phyloP scores from a whole-genome alignment of 2,329 filamentous ascomycete genomes.

The Cryphonectria parasitica region DNA sequence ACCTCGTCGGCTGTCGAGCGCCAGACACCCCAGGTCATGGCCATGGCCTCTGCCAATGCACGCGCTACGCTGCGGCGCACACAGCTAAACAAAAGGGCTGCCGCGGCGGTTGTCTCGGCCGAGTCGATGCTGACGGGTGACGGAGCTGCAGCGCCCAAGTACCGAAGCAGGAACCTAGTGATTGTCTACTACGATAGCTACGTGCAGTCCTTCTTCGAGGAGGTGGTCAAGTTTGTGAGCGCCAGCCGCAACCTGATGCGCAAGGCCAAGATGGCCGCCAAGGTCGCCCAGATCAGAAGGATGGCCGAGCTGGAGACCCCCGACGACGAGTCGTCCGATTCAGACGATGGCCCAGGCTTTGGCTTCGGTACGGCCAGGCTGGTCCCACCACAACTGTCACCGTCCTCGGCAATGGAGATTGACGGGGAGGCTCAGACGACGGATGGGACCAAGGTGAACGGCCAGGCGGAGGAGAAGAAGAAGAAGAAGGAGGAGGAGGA shows the following conservation, averaged over 20 bases:
- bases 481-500: conserved; percentile 25
- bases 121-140: conserved; percentile 57
- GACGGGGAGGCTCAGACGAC: neutral
- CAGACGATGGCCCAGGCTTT: conserved; percentile 22
- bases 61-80: conserved; percentile 54
- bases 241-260: conserved; percentile 81
- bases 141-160: conserved; percentile 51
- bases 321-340: conserved; percentile 50
- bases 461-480: conserved; percentile 23
- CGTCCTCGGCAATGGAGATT: conserved; percentile 1
- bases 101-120: conserved; percentile 30
- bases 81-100: conserved; percentile 41
- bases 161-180: conserved; percentile 74
- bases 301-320: conserved; percentile 63
- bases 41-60: conserved; percentile 50
- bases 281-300: conserved; percentile 67
- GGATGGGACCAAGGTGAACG: conserved; percentile 4
- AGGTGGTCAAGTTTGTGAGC: conserved; percentile 80
- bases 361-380: conserved; percentile 31
- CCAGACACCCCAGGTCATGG: conserved; percentile 50
- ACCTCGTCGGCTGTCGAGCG: conserved; percentile 43
- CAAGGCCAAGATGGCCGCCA: conserved; percentile 83
- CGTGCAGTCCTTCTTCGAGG: conserved; percentile 81
- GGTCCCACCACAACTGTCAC: conserved; percentile 9
- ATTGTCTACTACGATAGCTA: conserved; percentile 93